Conservation (phyloP, 768 basidiomycete genomes). For the Russula foetens region DNA sequence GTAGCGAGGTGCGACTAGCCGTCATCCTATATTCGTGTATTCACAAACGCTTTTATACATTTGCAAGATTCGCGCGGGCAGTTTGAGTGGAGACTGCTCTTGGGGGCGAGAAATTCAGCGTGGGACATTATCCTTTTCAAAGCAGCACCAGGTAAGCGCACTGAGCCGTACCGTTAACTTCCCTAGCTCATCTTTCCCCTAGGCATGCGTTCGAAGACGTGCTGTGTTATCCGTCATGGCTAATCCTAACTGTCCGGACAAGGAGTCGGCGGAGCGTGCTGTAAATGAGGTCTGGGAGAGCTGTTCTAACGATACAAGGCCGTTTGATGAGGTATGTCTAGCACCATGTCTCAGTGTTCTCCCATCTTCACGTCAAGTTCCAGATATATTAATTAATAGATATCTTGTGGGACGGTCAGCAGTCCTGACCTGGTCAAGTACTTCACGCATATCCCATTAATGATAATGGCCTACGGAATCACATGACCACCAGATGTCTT, state of each 20-base stretch:
- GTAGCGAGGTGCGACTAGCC: conserved; percentile 71
- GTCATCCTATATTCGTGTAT: neutral
- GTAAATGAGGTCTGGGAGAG: conserved; percentile 98
- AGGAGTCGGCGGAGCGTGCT: conserved; percentile 71
- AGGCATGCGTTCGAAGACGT: conserved; percentile 88
- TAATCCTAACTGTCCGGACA: conserved; percentile 73
- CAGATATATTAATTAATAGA: conserved; percentile 7
- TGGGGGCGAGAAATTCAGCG: conserved; percentile 75
- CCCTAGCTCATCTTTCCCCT: conserved; percentile 11
- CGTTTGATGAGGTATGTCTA: conserved; percentile 83
- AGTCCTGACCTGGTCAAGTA: neutral
- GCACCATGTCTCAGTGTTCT: neutral
- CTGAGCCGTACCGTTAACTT: conserved; percentile 12
- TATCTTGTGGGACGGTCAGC: neutral
- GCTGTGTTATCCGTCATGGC: conserved; percentile 73
- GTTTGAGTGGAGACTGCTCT: conserved; percentile 86
- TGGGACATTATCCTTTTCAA: conserved; percentile 73
- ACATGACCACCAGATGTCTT: neutral
- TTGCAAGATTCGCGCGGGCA: conserved; percentile 87
- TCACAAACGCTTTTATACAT: conserved; percentile 6
- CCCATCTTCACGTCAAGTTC: neutral
- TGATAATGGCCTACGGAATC: too few species aligned
- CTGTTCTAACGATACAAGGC: conserved; percentile 90
- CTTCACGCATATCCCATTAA: too few species aligned
- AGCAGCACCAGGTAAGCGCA: conserved; percentile 78